Evolutionary conservation across 805 yeast genomes (phyloP), one percentile per base, ranked within the genome.

Genomic region (Yarrowia deformans): DNA sequence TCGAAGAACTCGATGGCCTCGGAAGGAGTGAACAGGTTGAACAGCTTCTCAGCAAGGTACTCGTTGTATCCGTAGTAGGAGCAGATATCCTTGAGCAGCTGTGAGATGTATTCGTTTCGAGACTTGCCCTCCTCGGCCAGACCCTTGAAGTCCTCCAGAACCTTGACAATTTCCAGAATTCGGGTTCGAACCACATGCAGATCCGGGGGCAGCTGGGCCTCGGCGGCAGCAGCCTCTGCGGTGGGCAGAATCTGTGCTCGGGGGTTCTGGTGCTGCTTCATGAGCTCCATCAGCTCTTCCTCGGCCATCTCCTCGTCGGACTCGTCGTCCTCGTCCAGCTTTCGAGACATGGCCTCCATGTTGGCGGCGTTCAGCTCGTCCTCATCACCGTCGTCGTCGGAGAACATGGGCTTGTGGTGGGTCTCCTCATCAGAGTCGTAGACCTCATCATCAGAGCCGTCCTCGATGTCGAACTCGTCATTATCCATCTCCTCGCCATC

Each of bases 1-100:
- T 95, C 99, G 75, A 95, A 95, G 77, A 95, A 95, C 80, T 95
- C 99, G 85, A 95, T 86, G 14, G 99, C 98, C 82, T 95, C 99
- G 12, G 95, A 84, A 48, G 98, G 98, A 19, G 96, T 87, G 78
- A 95, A 95, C 71, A 95, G 83, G 74, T 93, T 87, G 83, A 93
- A 95, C 70, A 94, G 84, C 80, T 95, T 94, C 77, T 93, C 97
- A 43, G 99, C 99, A 75, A 95, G 84, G 78, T 90, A 92, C 74
- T 88, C 90, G 14, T 93, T 85, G 81, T 95, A 95, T 16, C 99
- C 98, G 77, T 94, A 95, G 81, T 95, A 95, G 75, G 88, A 90
- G 77, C 96, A 89, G 49, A 95, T 91, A 80, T 95, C 99, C 71
- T 85, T 85, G 35, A 94, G 80, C 71, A 95, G 82, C 79, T 96